A percentile compares a stretch with the other conserved stretches of the same genome.
Evolutionary conservation across 2,329 filamentous ascomycete species (phyloP).

Genomic region (Claviceps purpurea): DNA sequence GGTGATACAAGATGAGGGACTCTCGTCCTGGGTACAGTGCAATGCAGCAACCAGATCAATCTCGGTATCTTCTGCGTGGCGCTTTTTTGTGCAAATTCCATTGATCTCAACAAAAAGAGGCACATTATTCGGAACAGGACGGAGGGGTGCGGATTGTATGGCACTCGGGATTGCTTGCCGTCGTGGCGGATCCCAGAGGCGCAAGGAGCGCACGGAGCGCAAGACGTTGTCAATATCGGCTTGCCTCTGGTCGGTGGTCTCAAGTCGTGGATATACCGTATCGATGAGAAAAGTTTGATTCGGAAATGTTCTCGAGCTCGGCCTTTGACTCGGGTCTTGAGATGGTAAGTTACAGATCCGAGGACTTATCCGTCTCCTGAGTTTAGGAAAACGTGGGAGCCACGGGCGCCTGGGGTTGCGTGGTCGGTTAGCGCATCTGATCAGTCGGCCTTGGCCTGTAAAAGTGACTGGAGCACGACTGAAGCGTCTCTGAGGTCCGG

Average conservation of each 20-base stretch:
- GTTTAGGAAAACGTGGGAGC: constrained; percentile 3
- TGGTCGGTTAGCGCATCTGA: constrained; percentile 3
- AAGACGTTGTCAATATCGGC: constrained; percentile 1
- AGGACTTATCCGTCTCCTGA: neutral
- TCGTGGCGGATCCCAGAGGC: neutral
- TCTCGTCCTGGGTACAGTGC: constrained; percentile 4
- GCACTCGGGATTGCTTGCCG: neutral
- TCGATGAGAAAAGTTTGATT: constrained; percentile 3
- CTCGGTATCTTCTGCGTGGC: constrained; percentile 17
- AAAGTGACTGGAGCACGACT: neutral
- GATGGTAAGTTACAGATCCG: neutral
- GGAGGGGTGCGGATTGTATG: neutral
- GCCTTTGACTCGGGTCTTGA: neutral
- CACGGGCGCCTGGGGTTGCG: constrained; percentile 3
- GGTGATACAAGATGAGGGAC: constrained; percentile 3
- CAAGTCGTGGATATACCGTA: constrained; percentile 2
- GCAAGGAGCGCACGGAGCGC: neutral
- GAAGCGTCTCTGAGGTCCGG: neutral
- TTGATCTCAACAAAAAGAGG: constrained; percentile 11
- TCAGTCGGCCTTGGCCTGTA: neutral
- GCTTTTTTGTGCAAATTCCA: constrained; percentile 18
- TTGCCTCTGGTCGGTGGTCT: neutral
- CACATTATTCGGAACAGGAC: neutral
- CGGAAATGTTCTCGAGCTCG: neutral
- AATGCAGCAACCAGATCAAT: constrained; percentile 16